A percentile compares a stretch with the other conserved stretches of the same genome.
These are phyloP conservation scores for Trypethelium eluteriae DNA, from an alignment of 495 filamentous ascomycete species.

Conservation along the genomic window DNA sequence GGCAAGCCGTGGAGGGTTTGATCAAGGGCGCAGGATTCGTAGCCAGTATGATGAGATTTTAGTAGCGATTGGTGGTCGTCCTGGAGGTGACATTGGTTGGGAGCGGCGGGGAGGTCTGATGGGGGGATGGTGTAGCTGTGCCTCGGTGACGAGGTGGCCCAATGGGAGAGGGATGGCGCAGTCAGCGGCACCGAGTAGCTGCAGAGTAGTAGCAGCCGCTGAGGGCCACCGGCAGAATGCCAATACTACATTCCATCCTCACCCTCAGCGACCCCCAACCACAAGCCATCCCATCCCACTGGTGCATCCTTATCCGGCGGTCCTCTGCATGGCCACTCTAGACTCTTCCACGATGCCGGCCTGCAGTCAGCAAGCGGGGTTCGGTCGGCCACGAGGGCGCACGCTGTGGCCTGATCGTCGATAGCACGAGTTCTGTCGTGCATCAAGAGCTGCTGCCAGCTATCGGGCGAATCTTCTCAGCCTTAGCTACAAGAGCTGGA, in stretches of 20 bases:
- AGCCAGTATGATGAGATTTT: constrained; percentile 8
- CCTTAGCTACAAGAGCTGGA: neutral
- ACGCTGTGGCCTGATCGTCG: neutral
- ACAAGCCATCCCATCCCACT: neutral
- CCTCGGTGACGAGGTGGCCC: neutral
- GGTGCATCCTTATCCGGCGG: too few species aligned
- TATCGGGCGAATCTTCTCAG: constrained; percentile 2
- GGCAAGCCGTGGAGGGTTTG: neutral
- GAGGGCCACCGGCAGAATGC: neutral
- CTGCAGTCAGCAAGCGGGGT: constrained; percentile 6
- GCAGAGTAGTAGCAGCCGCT: neutral
- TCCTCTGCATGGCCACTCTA: neutral
- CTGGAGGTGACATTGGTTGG: neutral
- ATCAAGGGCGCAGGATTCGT: constrained; percentile 8
- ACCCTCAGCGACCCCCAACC: neutral
- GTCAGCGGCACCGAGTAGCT: too few species aligned
- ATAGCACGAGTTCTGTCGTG: constrained; percentile 1
- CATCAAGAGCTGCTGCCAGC: neutral
- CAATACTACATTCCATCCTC: neutral
- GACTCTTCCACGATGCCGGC: neutral
- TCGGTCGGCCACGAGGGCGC: neutral
- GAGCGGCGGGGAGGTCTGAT: neutral
- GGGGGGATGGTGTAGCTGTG: neutral
- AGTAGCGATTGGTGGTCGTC: neutral
- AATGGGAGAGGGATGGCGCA: neutral